Percentiles rank a stretch among this genome's conserved stretches.
phyloP scores from a whole-genome alignment of 2,329 filamentous ascomycete species.

The Juglanconis juglandina region DNA sequence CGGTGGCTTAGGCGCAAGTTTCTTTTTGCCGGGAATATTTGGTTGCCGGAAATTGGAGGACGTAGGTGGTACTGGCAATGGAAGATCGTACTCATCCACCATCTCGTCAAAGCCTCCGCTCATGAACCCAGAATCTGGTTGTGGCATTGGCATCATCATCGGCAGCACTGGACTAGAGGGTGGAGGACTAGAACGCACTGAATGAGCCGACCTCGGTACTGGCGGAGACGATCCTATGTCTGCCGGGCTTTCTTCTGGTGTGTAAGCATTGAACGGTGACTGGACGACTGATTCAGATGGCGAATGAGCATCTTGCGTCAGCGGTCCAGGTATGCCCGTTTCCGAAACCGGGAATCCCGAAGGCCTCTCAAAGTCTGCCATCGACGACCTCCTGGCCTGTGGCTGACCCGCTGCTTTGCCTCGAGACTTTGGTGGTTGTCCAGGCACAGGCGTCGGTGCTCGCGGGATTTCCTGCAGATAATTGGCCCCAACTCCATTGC shows the following conservation, averaged over 20 bases:
- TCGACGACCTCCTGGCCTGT: conserved; percentile 58
- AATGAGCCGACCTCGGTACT: conserved; percentile 60
- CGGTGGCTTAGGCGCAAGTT: not conserved
- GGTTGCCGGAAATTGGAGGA: conserved; percentile 18
- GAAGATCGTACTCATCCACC: conserved; percentile 57
- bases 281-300: conserved; percentile 49
- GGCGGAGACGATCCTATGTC: conserved; percentile 91
- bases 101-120: conserved; percentile 71
- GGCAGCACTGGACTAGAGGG: conserved; percentile 78
- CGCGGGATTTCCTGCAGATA: conserved; percentile 71
- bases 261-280: conserved; percentile 47
- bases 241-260: conserved; percentile 65
- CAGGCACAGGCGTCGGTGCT: conserved; percentile 73
- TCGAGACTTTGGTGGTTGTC: conserved; percentile 31
- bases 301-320: conserved; percentile 50
- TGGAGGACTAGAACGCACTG: conserved; percentile 57
- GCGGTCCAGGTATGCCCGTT: conserved; percentile 37
- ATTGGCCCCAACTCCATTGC: conserved; percentile 34
- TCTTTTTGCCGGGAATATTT: not conserved
- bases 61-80: conserved; percentile 35
- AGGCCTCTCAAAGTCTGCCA: conserved; percentile 29
- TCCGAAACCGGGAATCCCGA: conserved; percentile 29
- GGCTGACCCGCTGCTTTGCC: conserved; percentile 29
- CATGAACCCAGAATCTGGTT: conserved; percentile 79
- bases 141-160: conserved; percentile 53